Conservation (phyloP, 768 basidiomycete genomes). For the Kwoniella botswanensis region DNA sequence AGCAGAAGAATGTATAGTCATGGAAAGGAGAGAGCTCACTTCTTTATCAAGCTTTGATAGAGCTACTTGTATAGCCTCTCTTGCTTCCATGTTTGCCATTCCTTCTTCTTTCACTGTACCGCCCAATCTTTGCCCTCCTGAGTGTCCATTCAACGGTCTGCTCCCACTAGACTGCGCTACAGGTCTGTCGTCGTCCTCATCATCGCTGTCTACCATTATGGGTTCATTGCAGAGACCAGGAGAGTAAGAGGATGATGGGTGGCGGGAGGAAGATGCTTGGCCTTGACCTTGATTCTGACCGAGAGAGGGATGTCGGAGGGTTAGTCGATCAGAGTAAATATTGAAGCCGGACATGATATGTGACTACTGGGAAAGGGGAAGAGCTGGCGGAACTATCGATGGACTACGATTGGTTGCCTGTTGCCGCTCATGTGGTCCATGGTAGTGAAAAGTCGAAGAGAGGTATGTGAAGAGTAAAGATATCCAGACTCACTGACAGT, state of each 20-base stretch:
- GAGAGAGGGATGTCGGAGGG: neutral
- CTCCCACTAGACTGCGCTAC: neutral
- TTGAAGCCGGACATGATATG: neutral
- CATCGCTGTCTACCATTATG: constrained; percentile 32
- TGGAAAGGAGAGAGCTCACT: constrained; percentile 28
- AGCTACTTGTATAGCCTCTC: constrained; percentile 31
- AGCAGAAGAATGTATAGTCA: neutral
- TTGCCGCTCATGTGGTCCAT: neutral
- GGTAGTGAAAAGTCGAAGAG: no score
- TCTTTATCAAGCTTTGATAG: constrained; percentile 44
- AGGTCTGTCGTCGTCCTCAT: constrained; percentile 20
- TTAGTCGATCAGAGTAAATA: constrained; percentile 4
- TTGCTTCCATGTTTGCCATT: constrained; percentile 27
- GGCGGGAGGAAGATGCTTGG: neutral
- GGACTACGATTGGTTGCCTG: neutral
- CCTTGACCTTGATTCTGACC: neutral
- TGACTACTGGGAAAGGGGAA: neutral
- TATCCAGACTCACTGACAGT: no score
- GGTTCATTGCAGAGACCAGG: neutral
- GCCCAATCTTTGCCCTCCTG: neutral
- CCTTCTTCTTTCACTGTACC: neutral
- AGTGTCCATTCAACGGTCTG: neutral
- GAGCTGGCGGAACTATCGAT: neutral
- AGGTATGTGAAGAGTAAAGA: no score
- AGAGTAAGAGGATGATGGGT: constrained; percentile 1